These are phyloP conservation scores for Eragrostis tef DNA, from an alignment of 202 grass and related monocot species.

Conservation along the genomic window DNA sequence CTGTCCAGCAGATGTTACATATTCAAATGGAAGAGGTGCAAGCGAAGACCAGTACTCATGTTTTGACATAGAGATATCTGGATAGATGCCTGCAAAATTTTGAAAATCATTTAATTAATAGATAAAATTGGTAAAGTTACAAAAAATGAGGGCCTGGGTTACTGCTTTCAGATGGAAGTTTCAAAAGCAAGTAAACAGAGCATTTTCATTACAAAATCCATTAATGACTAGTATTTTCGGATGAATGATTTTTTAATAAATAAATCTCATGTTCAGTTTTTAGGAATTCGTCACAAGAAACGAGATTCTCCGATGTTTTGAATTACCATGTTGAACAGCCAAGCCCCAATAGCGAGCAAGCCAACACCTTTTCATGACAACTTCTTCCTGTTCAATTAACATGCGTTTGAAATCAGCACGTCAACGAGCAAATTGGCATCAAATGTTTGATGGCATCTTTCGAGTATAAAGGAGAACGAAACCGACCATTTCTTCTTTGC, in stretches of 20 bases:
- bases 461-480: constrained; percentile 34
- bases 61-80: constrained; percentile 81
- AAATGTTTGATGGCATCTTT: constrained; percentile 14
- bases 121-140: not conserved
- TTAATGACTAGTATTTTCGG: not conserved
- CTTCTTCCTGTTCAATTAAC: constrained; percentile 67
- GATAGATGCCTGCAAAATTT: constrained; percentile 69
- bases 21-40: constrained; percentile 91
- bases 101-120: constrained; percentile 12
- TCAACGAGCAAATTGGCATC: constrained; percentile 5
- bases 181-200: constrained; percentile 25
- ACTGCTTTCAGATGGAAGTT: constrained; percentile 20
- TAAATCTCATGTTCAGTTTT: not conserved
- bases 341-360: constrained; percentile 93
- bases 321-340: constrained; percentile 81
- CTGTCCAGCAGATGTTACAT: constrained; percentile 80
- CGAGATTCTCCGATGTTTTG: not conserved
- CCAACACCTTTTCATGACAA: constrained; percentile 96
- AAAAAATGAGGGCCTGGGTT: not conserved
- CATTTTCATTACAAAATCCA: not conserved
- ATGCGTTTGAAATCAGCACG: constrained; percentile 39
- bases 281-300: not conserved
- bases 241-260: constrained; percentile 11
- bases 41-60: constrained; percentile 95
- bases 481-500: constrained; percentile 84